Percentiles rank a stretch among this genome's conserved stretches.
phyloP scores from a whole-genome alignment of 2,329 filamentous ascomycete species.

The Colletotrichum horii region DNA sequence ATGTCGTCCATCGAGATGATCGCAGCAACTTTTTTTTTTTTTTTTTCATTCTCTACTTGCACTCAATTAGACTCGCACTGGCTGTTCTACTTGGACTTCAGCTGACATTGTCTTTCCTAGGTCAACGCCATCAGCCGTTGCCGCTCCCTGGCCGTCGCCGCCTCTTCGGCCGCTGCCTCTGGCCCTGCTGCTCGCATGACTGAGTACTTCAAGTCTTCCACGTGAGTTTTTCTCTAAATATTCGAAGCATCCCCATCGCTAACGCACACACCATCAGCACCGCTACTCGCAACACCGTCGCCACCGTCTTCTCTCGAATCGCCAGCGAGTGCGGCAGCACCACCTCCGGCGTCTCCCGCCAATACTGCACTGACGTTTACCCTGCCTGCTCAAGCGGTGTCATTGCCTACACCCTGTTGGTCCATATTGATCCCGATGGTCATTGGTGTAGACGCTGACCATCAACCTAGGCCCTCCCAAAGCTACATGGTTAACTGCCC shows the following conservation, averaged over 20 bases:
- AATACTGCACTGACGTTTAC: constrained; percentile 65
- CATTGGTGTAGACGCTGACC: constrained; percentile 50
- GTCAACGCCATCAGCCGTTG: constrained; percentile 59
- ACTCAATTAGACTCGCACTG: not conserved
- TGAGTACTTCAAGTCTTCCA: constrained; percentile 69
- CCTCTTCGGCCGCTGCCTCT: constrained; percentile 55
- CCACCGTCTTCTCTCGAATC: constrained; percentile 54
- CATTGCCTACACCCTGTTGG: constrained; percentile 63
- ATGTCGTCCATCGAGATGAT: not conserved
- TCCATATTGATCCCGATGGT: constrained; percentile 16
- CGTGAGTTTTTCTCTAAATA: not conserved
- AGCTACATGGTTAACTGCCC: constrained; percentile 65
- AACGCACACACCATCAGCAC: not conserved
- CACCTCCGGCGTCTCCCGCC: constrained; percentile 51
- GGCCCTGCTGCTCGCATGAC: constrained; percentile 54
- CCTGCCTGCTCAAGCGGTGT: constrained; percentile 53
- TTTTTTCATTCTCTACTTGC: not conserved
- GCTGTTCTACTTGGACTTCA: not conserved
- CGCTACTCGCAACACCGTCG: constrained; percentile 52
- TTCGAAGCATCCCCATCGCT: not conserved
- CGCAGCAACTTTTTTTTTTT: not conserved
- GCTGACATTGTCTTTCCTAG: not conserved
- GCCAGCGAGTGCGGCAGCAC: constrained; percentile 60
- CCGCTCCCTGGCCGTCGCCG: constrained; percentile 54
- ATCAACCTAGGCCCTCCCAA: constrained; percentile 36